These are phyloP conservation scores for Solanum chiquidenum DNA, from an alignment of 257 asterid species.

Conservation along the genomic window DNA sequence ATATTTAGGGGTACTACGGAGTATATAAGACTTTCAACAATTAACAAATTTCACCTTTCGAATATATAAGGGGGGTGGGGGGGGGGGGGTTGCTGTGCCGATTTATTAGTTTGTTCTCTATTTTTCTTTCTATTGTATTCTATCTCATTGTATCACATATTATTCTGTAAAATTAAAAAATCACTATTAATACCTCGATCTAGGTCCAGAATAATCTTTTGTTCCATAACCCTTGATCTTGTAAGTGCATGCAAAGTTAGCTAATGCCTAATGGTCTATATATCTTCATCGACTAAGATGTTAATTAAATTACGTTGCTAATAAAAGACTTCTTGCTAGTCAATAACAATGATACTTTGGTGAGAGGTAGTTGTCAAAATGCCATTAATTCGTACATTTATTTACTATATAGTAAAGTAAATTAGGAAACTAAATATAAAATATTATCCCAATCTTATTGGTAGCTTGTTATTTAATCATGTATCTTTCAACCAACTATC, in stretches of 20 bases:
- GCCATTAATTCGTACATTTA: neutral
- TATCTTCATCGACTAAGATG: neutral
- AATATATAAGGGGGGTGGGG: too few relatives aligned
- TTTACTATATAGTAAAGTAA: neutral
- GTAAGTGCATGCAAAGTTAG: neutral
- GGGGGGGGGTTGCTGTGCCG: neutral
- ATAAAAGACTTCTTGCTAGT: neutral
- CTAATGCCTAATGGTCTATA: neutral
- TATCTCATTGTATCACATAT: rapidly evolving
- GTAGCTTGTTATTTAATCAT: neutral
- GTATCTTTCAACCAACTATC: neutral
- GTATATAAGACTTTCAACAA: neutral
- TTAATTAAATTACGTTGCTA: neutral
- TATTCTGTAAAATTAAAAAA: too few relatives aligned
- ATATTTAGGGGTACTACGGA: neutral
- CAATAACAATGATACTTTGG: neutral
- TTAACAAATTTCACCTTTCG: neutral
- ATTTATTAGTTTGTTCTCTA: too few relatives aligned
- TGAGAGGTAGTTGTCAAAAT: neutral
- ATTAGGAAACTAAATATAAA: neutral
- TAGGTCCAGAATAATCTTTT: neutral
- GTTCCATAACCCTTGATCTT: neutral
- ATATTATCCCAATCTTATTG: neutral
- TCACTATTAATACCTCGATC: neutral
- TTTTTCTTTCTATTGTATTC: too few relatives aligned